phyloP scores from a whole-genome alignment of 2,329 filamentous ascomycete species.

The Fusarium aywerte region DNA sequence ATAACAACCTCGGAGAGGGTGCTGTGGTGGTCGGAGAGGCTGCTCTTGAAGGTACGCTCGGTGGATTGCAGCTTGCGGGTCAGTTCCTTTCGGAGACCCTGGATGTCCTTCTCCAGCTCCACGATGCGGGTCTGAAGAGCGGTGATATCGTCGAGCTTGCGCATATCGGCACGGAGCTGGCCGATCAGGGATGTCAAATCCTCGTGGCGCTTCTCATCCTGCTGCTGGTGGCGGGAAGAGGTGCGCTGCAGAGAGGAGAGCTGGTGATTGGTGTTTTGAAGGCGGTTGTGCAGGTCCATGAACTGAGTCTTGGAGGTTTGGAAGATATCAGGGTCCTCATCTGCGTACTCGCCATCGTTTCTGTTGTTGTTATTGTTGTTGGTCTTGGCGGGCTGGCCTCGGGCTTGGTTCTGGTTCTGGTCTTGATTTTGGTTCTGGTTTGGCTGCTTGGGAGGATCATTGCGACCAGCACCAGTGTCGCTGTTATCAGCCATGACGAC shows the following conservation, averaged over 20 bases:
- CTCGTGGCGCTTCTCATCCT: constrained; percentile 66
- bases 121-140: constrained; percentile 59
- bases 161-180: constrained; percentile 59
- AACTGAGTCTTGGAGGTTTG: constrained; percentile 72
- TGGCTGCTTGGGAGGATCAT: constrained; percentile 48
- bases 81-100: constrained; percentile 63
- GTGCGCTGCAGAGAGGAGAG: constrained; percentile 70
- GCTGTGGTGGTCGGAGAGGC: constrained; percentile 62
- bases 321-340: constrained; percentile 60
- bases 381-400: constrained; percentile 11
- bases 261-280: constrained; percentile 79
- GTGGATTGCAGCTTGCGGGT: constrained; percentile 60
- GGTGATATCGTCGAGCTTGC: constrained; percentile 58
- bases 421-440: constrained; percentile 10
- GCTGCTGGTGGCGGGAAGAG: constrained; percentile 61
- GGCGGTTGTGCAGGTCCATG: constrained; percentile 82
- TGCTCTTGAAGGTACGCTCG: constrained; percentile 65
- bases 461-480: constrained; percentile 43
- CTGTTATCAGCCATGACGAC: constrained; percentile 71
- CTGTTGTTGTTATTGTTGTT: constrained; percentile 45
- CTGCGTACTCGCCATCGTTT: constrained; percentile 57
- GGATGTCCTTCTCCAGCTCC: constrained; percentile 68
- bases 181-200: constrained; percentile 63
- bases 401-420: constrained; percentile 24
- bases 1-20: constrained; percentile 61